phyloP scores from a whole-genome alignment of 2,329 filamentous ascomycete genomes.

The Cladorrhinum sp. region DNA sequence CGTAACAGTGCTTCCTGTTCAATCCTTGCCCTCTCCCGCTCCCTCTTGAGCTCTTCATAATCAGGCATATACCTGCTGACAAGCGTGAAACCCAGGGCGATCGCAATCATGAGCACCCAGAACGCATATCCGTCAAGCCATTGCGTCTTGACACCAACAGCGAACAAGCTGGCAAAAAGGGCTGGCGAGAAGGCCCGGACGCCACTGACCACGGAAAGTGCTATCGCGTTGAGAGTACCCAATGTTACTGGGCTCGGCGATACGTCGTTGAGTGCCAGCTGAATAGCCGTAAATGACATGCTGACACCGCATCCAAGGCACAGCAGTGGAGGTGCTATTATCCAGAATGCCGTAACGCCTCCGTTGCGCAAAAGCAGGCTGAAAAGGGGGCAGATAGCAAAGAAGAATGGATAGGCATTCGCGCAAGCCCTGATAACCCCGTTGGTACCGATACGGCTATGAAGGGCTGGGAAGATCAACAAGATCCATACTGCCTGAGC shows the following conservation, averaged over 20 bases:
- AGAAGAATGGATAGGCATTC: constrained; percentile 61
- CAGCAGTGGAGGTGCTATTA: constrained; percentile 42
- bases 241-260: constrained; percentile 62
- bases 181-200: constrained; percentile 66
- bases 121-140: constrained; percentile 63
- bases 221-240: constrained; percentile 69
- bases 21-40: constrained; percentile 16
- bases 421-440: constrained; percentile 60
- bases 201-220: constrained; percentile 59
- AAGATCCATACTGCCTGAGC: constrained; percentile 71
- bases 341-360: constrained; percentile 54
- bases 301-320: constrained; percentile 60
- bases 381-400: constrained; percentile 50
- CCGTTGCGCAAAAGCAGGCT: constrained; percentile 54
- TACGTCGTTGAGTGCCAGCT: constrained; percentile 73
- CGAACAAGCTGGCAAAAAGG: constrained; percentile 64
- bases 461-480: constrained; percentile 65
- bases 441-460: constrained; percentile 64
- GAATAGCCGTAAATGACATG: constrained; percentile 69
- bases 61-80: constrained; percentile 37
- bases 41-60: constrained; percentile 28
- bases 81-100: constrained; percentile 35
- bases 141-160: constrained; percentile 60
- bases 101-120: constrained; percentile 55
- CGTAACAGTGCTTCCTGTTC: not conserved